phyloP scores from a whole-genome alignment of 176 grass and related monocot genomes.

The Thinopyrum elongatum region DNA sequence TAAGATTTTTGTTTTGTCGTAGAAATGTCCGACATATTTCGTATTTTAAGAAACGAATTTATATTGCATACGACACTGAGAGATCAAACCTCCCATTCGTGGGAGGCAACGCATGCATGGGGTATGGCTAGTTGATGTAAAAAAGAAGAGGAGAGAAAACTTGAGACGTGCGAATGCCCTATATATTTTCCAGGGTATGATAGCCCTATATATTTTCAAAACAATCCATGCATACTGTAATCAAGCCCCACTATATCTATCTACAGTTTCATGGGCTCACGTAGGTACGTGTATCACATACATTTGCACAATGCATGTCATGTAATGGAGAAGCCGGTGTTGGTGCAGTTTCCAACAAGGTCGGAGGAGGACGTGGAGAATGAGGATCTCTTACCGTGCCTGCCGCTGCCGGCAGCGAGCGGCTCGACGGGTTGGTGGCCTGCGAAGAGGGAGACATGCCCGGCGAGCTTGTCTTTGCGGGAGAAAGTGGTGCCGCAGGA shows the following conservation, averaged over 20 bases:
- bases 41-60: not conserved
- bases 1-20: not conserved
- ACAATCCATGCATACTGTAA: not conserved
- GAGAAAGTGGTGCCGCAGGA: slow-evolving; percentile 90
- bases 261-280: not conserved
- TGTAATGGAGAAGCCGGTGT: not conserved
- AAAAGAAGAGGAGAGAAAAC: no score
- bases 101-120: no score
- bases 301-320: not conserved
- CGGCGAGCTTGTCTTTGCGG: slow-evolving; percentile 91
- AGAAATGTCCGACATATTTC: no score
- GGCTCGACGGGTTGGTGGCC: slow-evolving; percentile 57
- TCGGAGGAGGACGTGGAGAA: not conserved
- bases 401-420: not conserved
- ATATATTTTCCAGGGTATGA: not conserved
- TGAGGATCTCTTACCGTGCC: not conserved
- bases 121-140: no score
- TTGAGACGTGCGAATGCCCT: not conserved
- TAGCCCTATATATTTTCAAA: not conserved
- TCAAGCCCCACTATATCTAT: not conserved
- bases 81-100: not conserved
- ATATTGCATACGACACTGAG: not conserved
- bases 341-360: not conserved
- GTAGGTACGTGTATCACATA: not conserved
- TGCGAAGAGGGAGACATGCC: slow-evolving; percentile 61